Evolutionary conservation across 148 eudicot species (phyloP).

Genomic region (Nepenthes mirabilis): DNA sequence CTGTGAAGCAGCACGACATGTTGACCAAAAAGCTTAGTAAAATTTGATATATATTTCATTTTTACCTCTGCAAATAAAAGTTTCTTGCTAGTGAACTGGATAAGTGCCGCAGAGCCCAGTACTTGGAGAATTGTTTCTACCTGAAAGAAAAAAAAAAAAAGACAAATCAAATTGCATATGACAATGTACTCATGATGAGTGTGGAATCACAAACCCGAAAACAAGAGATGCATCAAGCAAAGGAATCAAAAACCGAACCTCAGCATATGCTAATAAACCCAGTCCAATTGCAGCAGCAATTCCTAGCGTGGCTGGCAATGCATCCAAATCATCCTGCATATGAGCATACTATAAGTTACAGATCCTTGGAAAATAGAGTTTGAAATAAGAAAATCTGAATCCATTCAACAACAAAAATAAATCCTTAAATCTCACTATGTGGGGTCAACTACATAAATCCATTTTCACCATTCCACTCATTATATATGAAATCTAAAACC

Average conservation of each 20-base stretch:
- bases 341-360: no score
- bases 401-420: no score
- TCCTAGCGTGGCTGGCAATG: constrained; percentile 40
- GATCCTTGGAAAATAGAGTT: no score
- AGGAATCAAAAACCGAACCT: constrained; percentile 31
- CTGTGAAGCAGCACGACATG: no score
- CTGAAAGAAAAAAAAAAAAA: constrained; percentile 26
- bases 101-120: constrained; percentile 70
- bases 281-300: constrained; percentile 80
- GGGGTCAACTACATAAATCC: no score
- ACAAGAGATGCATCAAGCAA: neutral
- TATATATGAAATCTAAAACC: neutral
- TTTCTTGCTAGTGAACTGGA: constrained; percentile 77
- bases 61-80: constrained; percentile 81
- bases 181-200: neutral
- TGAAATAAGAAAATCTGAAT: no score
- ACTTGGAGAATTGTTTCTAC: constrained; percentile 80
- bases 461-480: neutral
- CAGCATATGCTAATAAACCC: constrained; percentile 59
- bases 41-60: neutral
- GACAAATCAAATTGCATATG: constrained; percentile 4
- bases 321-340: constrained; percentile 49
- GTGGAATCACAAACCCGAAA: neutral
- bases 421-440: neutral
- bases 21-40: neutral